These are phyloP conservation scores for Elongisporangium undulatum DNA, from an alignment of 352 stramenopile genomes.

Conservation along the genomic window DNA sequence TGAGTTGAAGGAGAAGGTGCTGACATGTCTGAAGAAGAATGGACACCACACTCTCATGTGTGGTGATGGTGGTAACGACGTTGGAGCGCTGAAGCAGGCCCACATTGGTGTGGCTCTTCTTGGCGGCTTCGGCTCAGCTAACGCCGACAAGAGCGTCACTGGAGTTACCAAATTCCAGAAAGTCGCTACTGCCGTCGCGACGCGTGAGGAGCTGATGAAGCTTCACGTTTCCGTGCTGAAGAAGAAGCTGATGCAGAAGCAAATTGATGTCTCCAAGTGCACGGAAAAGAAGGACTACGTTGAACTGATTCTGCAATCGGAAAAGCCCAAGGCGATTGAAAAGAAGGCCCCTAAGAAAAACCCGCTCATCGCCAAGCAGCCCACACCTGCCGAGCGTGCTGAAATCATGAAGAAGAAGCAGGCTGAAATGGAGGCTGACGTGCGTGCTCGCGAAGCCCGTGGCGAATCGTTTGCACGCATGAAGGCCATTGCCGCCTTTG, in stretches of 20 bases:
- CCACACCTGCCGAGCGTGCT: slow-evolving; percentile 76
- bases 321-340: slow-evolving; percentile 61
- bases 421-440: slow-evolving; percentile 75
- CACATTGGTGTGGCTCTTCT: slow-evolving; percentile 84
- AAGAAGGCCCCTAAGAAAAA: slow-evolving; percentile 59
- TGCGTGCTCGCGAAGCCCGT: slow-evolving; percentile 65
- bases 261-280: slow-evolving; percentile 57
- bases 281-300: slow-evolving; percentile 84
- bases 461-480: slow-evolving; percentile 85
- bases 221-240: slow-evolving; percentile 82
- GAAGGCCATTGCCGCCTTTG: slow-evolving; percentile 83
- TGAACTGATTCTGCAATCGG: slow-evolving; percentile 58
- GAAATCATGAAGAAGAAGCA: slow-evolving; percentile 83
- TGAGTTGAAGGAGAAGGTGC: slow-evolving; percentile 95
- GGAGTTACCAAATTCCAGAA: slow-evolving; percentile 78
- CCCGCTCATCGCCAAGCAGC: slow-evolving; percentile 44
- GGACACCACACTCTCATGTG: slow-evolving; percentile 96
- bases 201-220: slow-evolving; percentile 79
- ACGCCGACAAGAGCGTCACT: slow-evolving; percentile 85
- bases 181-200: slow-evolving; percentile 33
- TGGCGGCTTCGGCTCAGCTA: slow-evolving; percentile 77
- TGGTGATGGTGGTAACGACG: slow-evolving; percentile 98
- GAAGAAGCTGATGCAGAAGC: slow-evolving; percentile 68
- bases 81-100: slow-evolving; percentile 93
- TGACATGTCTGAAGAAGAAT: slow-evolving; percentile 92